phyloP scores from a whole-genome alignment of 768 basidiomycete species.

The Brasilioporus rufonigricans region DNA sequence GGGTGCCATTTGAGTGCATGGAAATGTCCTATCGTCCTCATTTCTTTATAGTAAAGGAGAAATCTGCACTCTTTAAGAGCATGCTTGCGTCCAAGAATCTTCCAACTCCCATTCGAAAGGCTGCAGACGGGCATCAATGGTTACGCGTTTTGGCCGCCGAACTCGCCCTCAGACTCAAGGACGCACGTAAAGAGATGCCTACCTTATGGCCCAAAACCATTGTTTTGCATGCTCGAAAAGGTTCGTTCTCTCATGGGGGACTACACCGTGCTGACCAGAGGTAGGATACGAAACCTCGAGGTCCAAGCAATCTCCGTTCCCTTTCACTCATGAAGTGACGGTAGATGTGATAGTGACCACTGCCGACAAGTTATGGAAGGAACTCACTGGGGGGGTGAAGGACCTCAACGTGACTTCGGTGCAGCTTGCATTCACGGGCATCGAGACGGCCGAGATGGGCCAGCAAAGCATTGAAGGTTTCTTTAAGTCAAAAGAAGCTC shows the following conservation, averaged over 20 bases:
- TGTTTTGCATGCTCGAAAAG: constrained; percentile 73
- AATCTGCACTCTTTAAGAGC: constrained; percentile 75
- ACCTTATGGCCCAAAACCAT: constrained; percentile 92
- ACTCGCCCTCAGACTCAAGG: constrained; percentile 77
- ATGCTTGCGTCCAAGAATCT: constrained; percentile 98
- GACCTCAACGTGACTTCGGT: constrained; percentile 71
- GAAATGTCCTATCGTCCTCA: background rate
- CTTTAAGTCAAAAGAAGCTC: constrained; percentile 44
- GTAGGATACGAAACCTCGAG: constrained; percentile 63
- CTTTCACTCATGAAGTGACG: constrained; percentile 70
- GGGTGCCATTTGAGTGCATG: constrained; percentile 2
- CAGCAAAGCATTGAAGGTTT: constrained; percentile 90
- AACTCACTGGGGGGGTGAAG: constrained; percentile 60
- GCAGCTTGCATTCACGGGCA: constrained; percentile 70
- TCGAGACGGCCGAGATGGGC: constrained; percentile 72
- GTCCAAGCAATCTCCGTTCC: constrained; percentile 87
- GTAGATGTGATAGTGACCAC: constrained; percentile 74
- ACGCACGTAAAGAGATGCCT: constrained; percentile 69
- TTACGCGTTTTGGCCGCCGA: constrained; percentile 89
- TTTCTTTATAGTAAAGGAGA: constrained; percentile 70
- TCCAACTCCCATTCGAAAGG: constrained; percentile 68
- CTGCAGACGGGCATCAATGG: constrained; percentile 84
- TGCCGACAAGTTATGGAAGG: constrained; percentile 84
- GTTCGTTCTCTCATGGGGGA: constrained; percentile 32
- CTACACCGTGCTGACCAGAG: constrained; percentile 1